Base-by-base conservation (phyloP, 441 rosid species). In the Syzygium malaccense region DNA sequence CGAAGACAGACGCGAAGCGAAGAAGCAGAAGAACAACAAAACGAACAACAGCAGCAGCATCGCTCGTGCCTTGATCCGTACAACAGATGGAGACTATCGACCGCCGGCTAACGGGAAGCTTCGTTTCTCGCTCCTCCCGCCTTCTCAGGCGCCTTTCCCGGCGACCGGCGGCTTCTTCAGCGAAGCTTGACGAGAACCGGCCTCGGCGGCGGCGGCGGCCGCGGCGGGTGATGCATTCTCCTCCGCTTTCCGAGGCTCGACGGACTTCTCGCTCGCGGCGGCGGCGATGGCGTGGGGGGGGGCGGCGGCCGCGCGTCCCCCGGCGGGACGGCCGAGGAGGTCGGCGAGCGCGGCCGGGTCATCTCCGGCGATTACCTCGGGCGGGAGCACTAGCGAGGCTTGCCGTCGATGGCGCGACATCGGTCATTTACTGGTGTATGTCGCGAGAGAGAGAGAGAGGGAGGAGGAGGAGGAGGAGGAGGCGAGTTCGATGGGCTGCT, bases 401-500 rank as follows among this genome's bases (percentile, higher is more conserved):
- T 90, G 91, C 32, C 91, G 91, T 30, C 92, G 78, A 53, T 91
- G 92, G 54, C 92, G 92, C 85, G 92, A 91, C 91, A 90, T 90
- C 28, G 87, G 7, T 30, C 30, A 26, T 25, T 62, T 8, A 37
- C 54, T 48, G 49, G 49, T 17, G 20, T 49, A 25, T 2, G 14
- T 19, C 25, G 33, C 15, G 12, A 54, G 60, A 14, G 79, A 53
- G 53, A 49, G 9, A 37, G 37, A 14, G 51, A 11, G 25, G 37
- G 49, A 26, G 48, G 30, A 57, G 20, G 51, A 11, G 83, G 9
- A 51, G 85, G 85, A 20, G 48, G 66, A 11, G 19, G 25, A 49
- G 20, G 56, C 56, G 57, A 54, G 53, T 10, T 17, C 4, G 85
- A 19, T 23, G 51, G 85, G 85, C 32, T 13, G 15, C 3, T 14